Base-by-base conservation (phyloP, 768 basidiomycete species). In the Lactifluus subvellereus region DNA sequence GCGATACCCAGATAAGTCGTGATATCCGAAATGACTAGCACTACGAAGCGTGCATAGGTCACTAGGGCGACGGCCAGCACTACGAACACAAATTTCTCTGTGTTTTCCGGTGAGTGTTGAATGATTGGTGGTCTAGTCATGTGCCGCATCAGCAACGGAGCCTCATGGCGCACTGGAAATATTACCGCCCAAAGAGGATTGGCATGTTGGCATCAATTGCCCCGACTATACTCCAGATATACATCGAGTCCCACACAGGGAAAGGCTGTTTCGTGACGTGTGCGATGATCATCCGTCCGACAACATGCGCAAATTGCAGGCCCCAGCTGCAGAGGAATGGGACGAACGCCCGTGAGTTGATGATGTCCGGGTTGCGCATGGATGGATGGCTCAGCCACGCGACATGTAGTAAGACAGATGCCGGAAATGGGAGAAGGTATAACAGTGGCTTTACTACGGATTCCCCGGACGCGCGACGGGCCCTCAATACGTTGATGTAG, bases 301-400 rank as follows among this genome's bases (percentile, higher is more conserved):
- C 95, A 72, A 94, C 88, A 66, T 91, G 90, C 33, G 89, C 88
- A 67, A 92, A 91, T 73, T 91, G 89, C 57, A 91, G 73, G n/a
- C 94, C 96, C 94, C 95, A 98, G 20, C 90, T 87, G 69, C 86
- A 88, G 18, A 95, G 74, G 78, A 95, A 97, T 3, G 94, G 93
- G 11, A 98, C 76, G 71, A 98, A 87, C 30, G 87, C 80, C 1
- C 85, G 77, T 1, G 89, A 89, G 67, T 88, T 78, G 45, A 97
- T 77, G 72, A 96, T 84, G n/a, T 77, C 77, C 3, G 87, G 85
- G 60, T 84, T 75, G 59, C 80, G 75, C 68, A 78, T 76, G 20
- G 81, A 74, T 9, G 91, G 88, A 33, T 86, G 84, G 20, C 84
- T 79, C 18, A 98, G 80, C 95, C 96, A 99, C 35, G 82, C 73